Evolutionary conservation across 352 stramenopile species (phyloP), one percentile per base, ranked within the genome.

Genomic region (Pythium phragmitis): DNA sequence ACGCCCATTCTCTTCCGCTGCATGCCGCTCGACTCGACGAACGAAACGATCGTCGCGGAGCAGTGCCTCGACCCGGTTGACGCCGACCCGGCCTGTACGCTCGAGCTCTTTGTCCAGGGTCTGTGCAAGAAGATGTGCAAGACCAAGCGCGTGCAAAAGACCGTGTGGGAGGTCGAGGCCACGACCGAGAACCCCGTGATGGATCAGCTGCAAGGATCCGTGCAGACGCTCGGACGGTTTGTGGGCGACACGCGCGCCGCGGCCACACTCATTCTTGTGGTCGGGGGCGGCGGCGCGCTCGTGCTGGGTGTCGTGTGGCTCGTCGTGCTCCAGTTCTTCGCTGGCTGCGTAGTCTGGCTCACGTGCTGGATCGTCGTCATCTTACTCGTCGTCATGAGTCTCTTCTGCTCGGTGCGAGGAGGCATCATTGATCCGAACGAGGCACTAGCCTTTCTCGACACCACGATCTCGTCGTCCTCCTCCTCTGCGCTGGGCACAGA

Each of bases 261-360:
- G n/a, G 76, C 78, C 2, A 73, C 69, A 43, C 67, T 91, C 39
- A 74, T 96, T 12, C 28, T 94, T 19, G 48, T 79, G 7, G 69
- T 85, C 8, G 85, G 82, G 1, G 85, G 77, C 7, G 70, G 68
- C 4, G 83, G 80, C 7, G 74, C 83, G 8, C 63, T 89, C 39
- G 36, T 80, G 7, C 53, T 94, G 1, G 82, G 86, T 12, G 51
- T 94, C 19, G 4, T 89, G 6, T 95, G 84, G 85, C 64, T 96
- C 28, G 60, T 89, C 11, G 64, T 92, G 37, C 60, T 96, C n/a
- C 83, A 89, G 57, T 89, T 88, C 62, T 90, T 90, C 42, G 82
- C 83, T 4, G 79, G 78, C 2, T 84, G 73, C 53, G 82, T 94
- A 36, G 80, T 96, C n/a, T 94, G 85, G 84, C 63, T 90, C 47